Percentiles rank a stretch among this genome's conserved stretches.
Evolutionary conservation across 495 filamentous ascomycete species (phyloP).

Genomic region (Podospora australis): DNA sequence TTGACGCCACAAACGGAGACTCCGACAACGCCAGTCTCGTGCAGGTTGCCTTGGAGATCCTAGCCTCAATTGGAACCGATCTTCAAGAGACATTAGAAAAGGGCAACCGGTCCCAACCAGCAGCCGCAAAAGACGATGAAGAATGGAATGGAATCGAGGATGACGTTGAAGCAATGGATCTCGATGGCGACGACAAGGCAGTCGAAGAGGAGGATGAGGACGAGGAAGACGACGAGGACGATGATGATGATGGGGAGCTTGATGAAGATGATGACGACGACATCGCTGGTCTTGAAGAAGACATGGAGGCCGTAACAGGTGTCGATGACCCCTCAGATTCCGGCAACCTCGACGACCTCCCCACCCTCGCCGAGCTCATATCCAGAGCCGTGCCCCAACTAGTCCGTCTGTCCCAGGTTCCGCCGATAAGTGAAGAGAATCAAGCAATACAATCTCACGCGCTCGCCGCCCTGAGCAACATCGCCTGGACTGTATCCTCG

Average conservation of each 20-base stretch:
- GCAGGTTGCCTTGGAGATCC: slow-evolving; percentile 47
- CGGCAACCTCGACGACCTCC: slow-evolving; percentile 33
- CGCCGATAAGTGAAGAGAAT: slow-evolving; percentile 16
- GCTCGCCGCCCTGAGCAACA: slow-evolving; percentile 52
- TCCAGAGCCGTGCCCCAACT: slow-evolving; percentile 44
- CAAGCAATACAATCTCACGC: slow-evolving; percentile 39
- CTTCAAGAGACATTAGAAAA: slow-evolving; percentile 41
- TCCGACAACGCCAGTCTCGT: slow-evolving; percentile 30
- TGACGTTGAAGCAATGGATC: slow-evolving; percentile 27
- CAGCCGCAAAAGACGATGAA: slow-evolving; percentile 10
- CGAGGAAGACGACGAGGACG: slow-evolving; percentile 26
- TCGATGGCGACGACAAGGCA: slow-evolving; percentile 30
- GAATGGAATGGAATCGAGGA: slow-evolving; percentile 28
- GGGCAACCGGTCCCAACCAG: slow-evolving; percentile 21
- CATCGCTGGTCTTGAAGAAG: slow-evolving; percentile 46
- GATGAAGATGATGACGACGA: slow-evolving; percentile 38
- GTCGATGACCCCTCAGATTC: slow-evolving; percentile 35
- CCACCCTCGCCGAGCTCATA: slow-evolving; percentile 43
- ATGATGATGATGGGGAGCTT: slow-evolving; percentile 27
- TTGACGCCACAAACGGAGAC: slow-evolving; percentile 22
- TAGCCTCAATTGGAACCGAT: slow-evolving; percentile 53
- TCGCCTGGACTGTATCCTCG: slow-evolving; percentile 52
- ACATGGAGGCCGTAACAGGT: slow-evolving; percentile 53
- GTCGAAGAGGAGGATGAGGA: slow-evolving; percentile 23
- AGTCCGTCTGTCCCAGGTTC: slow-evolving; percentile 32